Evolutionary conservation across 2,329 filamentous ascomycete species (phyloP), one percentile per base, ranked within the genome.

Genomic region (Huntiella abstrusa): DNA sequence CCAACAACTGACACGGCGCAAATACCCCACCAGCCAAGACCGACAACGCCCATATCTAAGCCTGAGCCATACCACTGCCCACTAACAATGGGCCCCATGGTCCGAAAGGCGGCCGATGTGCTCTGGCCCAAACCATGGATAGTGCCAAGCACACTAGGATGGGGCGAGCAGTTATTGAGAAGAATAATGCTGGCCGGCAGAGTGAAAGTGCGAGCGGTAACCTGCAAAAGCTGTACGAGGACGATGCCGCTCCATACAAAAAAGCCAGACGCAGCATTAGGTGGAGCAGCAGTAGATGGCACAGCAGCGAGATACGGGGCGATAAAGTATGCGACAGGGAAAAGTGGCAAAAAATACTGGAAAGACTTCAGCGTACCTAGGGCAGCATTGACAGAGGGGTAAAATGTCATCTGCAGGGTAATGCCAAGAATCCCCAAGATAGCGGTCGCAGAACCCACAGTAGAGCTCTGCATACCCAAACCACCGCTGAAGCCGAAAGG

Each of bases 341-440:
- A 84, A 6, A 83, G 65, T 6, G 73, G 66, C 1, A 83, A 63
- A 46, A 80, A 80, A 49, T 66, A 66, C 16, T 73, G 68, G 60
- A 80, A 83, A n/a, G 72, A 76, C 3, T 67, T 66, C 52, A 84
- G 63, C 0, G 79, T 79, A 12, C 80, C 80, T 7, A 82, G 69
- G 2, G 69, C 68, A 1, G 67, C 66, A 54, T 82, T 78, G 3
- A 82, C 64, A 36, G 65, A 64, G 0, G 80, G 80, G 56, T 84
- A 85, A 6, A 81, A 59, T 45, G 79, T 66, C 16, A 84, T 69
- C 57, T 84, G 80, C 3, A 85, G 64, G 0, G 73, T 62, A 51
- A 85, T 76, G 17, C 80, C 80, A 39, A 83, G 67, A 39, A 80
- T 61, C 6, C 80, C 80, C 7, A 83, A 72, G 51, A 80, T 71